These are phyloP conservation scores for Omphalotus guepiniiformis DNA, from an alignment of 768 basidiomycete genomes.

Conservation along the genomic window DNA sequence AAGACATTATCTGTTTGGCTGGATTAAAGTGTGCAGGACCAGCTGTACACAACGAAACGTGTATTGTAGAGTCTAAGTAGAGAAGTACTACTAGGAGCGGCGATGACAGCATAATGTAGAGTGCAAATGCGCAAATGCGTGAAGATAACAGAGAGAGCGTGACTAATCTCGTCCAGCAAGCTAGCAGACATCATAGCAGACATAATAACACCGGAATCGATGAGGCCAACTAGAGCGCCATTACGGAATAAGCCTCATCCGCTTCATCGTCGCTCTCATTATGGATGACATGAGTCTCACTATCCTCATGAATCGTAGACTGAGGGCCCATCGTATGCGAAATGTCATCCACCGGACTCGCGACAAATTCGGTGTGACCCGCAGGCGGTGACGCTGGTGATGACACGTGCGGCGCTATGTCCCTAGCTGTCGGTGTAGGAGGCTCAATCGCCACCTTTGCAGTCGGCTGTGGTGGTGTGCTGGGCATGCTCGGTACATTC, in stretches of 20 bases:
- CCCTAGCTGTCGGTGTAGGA: conserved; percentile 2
- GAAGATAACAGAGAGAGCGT: too few species aligned
- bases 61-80: too few species aligned
- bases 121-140: too few species aligned
- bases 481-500: conserved; percentile 22
- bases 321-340: background rate
- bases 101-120: too few species aligned
- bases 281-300: background rate
- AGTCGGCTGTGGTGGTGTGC: background rate
- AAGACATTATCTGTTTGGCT: too few species aligned
- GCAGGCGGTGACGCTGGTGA: background rate
- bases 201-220: too few species aligned
- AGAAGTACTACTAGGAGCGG: too few species aligned
- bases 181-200: too few species aligned
- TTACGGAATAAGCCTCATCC: background rate
- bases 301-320: background rate
- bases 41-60: too few species aligned
- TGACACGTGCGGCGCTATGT: background rate
- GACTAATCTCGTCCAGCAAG: too few species aligned
- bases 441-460: background rate
- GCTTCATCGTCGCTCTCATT: conserved; percentile 8
- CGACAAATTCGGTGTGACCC: background rate
- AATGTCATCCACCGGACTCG: background rate
- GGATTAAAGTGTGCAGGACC: too few species aligned
- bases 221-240: too few species aligned